Conservation (phyloP, 2,329 filamentous ascomycete species). For the Cercospora zeina region DNA sequence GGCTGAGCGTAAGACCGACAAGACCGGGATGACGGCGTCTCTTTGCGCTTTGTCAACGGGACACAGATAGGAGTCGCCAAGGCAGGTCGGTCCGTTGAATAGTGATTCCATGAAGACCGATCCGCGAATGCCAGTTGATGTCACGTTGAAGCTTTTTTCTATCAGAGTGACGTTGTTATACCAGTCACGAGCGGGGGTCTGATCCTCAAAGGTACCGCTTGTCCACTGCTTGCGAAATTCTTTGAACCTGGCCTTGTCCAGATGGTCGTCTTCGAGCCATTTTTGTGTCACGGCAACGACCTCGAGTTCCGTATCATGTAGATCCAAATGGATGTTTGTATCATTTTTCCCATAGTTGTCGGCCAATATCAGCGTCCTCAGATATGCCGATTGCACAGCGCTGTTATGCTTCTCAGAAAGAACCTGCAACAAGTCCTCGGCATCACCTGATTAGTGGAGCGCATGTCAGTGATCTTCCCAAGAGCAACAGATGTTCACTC, state of each 20-base stretch:
- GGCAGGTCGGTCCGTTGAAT: neutral
- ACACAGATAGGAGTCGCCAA: slow-evolving; percentile 4
- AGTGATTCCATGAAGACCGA: slow-evolving; percentile 5
- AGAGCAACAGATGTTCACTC: neutral
- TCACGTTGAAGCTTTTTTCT: neutral
- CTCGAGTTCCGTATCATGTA: neutral
- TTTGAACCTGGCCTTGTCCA: neutral
- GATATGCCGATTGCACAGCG: neutral
- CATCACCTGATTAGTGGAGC: neutral
- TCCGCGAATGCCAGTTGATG: neutral
- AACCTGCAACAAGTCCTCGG: slow-evolving; percentile 2
- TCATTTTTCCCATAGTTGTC: neutral
- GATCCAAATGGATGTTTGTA: neutral
- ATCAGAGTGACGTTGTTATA: neutral
- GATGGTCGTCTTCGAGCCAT: neutral
- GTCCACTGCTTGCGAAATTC: neutral
- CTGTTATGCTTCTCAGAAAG: neutral
- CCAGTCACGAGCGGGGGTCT: neutral
- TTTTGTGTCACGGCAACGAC: neutral
- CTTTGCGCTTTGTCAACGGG: neutral
- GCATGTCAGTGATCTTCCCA: neutral
- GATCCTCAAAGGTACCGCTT: neutral
- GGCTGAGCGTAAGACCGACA: neutral
- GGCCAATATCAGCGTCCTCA: neutral
- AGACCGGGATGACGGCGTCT: neutral